Percentiles rank a stretch among this genome's conserved stretches.
Evolutionary conservation across 257 asterid species (phyloP).

Genomic region (Fraxinus excelsior): DNA sequence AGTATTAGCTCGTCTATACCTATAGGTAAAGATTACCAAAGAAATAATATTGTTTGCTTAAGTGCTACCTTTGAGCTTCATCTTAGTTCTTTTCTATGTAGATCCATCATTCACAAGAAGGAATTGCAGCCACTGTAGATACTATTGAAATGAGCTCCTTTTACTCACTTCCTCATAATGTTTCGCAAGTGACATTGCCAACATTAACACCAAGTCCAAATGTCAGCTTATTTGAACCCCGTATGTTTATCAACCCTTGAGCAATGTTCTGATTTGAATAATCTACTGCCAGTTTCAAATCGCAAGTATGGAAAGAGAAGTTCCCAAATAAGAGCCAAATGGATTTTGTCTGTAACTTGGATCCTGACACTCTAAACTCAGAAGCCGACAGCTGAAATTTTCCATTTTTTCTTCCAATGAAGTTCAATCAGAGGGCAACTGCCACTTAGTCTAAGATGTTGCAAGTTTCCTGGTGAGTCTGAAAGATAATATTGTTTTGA

Average conservation of each 20-base stretch:
- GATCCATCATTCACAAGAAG: slow-evolving; percentile 47
- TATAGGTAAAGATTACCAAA: not conserved
- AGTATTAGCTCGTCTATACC: not conserved
- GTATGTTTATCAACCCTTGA: not conserved
- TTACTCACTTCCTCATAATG: not conserved
- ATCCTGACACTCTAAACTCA: not conserved
- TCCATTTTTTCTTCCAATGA: not conserved
- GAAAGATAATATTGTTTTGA: not conserved
- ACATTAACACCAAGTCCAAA: not conserved
- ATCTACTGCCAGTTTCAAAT: not conserved
- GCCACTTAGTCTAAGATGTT: not conserved
- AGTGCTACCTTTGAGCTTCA: not conserved
- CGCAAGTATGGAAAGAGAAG: not conserved
- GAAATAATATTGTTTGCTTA: not conserved
- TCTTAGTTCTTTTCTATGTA: slow-evolving; percentile 11
- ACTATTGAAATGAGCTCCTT: not conserved
- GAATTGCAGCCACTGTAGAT: slow-evolving; percentile 38
- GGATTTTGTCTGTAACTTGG: slow-evolving; percentile 1
- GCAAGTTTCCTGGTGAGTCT: not conserved
- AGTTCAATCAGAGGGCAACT: not conserved
- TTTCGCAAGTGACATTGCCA: not conserved
- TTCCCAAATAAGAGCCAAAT: not conserved
- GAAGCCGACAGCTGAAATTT: not conserved
- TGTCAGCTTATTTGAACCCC: not conserved
- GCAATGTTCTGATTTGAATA: not conserved